Conservation (phyloP, 164 flowering plant genomes). For the Magnolia officinalis region DNA sequence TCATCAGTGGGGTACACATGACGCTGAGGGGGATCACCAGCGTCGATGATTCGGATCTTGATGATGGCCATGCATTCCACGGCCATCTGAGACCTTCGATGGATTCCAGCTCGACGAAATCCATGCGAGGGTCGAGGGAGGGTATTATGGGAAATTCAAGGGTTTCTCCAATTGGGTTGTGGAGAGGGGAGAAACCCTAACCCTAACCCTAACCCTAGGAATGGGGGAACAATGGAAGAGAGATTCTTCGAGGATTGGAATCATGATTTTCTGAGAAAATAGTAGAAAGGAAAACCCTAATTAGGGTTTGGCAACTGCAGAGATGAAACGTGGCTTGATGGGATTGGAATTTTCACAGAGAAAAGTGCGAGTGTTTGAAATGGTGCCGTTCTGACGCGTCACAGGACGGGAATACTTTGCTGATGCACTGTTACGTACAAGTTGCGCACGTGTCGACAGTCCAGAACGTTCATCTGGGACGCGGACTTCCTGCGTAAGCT, state of each 20-base stretch:
- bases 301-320: neutral
- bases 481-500: no score
- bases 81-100: slow-evolving; percentile 94
- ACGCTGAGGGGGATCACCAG: slow-evolving; percentile 69
- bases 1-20: slow-evolving; percentile 76
- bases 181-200: slow-evolving; percentile 2
- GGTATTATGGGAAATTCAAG: neutral
- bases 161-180: neutral
- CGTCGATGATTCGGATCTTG: slow-evolving; percentile 48
- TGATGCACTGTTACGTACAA: slow-evolving; percentile 33
- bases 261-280: neutral
- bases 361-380: neutral
- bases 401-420: slow-evolving; percentile 36
- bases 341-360: neutral
- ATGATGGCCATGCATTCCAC: slow-evolving; percentile 91
- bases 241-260: neutral
- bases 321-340: no score
- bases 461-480: slow-evolving; percentile 12
- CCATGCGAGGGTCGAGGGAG: slow-evolving; percentile 40
- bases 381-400: neutral
- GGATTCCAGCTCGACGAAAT: slow-evolving; percentile 80
- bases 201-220: neutral
- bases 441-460: slow-evolving; percentile 34
- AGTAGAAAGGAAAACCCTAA: neutral
- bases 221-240: neutral